Percentiles rank a stretch among this genome's conserved stretches.
Conservation (phyloP, 208 protist species). For the Acanthamoeba quina region DNA sequence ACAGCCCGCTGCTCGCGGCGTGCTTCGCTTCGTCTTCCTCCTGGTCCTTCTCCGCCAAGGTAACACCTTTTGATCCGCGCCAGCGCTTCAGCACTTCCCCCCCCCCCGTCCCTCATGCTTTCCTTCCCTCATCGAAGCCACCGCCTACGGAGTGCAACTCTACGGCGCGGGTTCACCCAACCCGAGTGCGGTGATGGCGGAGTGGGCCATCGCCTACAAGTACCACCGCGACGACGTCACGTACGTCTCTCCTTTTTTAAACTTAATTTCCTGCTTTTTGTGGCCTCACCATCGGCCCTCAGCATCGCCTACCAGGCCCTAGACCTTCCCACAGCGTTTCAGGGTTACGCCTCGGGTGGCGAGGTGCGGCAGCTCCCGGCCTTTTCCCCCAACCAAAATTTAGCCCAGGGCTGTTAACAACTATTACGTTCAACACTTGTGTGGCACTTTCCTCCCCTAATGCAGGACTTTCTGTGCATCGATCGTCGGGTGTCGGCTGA, state of each 20-base stretch:
- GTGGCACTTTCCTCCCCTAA: background rate
- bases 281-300: background rate
- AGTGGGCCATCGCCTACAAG: background rate
- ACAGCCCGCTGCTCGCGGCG: too few relatives aligned
- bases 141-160: background rate
- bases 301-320: background rate
- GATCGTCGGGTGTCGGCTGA: background rate
- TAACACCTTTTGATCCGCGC: background rate
- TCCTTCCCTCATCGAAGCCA: background rate
- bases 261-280: background rate
- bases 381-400: background rate
- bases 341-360: background rate
- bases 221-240: constrained; percentile 15
- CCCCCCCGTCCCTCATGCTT: background rate
- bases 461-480: background rate
- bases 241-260: background rate
- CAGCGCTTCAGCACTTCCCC: too few relatives aligned
- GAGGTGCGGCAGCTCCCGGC: too few relatives aligned
- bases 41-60: background rate
- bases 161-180: background rate
- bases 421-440: too few relatives aligned
- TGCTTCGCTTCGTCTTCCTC: background rate
- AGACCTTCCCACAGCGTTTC: background rate
- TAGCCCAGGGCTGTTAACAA: background rate
- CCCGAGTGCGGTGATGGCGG: background rate